Evolutionary conservation across 192 early-diverging fungal species (phyloP).

Genomic region (Mortierella antarctica): DNA sequence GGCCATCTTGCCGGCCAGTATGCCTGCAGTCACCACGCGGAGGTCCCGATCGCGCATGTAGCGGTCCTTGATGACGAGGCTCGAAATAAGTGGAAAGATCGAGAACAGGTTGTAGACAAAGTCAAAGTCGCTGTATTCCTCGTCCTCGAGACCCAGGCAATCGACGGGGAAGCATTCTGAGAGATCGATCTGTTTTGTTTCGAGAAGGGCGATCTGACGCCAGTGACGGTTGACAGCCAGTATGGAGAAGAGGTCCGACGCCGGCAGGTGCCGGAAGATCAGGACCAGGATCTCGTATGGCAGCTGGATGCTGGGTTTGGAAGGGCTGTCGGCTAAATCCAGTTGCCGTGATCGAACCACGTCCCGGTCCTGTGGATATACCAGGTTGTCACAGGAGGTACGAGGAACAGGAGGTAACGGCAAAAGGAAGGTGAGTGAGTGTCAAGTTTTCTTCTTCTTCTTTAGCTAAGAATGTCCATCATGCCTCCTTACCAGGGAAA

Average conservation of each 20-base stretch:
- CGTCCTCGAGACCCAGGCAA: conserved; percentile 41
- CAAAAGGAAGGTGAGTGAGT: background rate
- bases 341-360: too few species aligned
- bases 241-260: conserved; percentile 41
- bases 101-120: conserved; percentile 48
- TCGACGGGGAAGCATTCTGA: conserved; percentile 44
- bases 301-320: conserved; percentile 8
- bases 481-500: background rate
- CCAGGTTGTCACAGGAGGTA: background rate
- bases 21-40: conserved; percentile 50
- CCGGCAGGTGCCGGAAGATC: conserved; percentile 38
- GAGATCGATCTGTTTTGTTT: conserved; percentile 44
- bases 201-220: conserved; percentile 39
- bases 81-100: conserved; percentile 40
- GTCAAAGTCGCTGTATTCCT: conserved; percentile 45
- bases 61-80: conserved; percentile 48
- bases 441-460: too few species aligned
- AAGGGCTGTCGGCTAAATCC: background rate
- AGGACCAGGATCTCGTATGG: conserved; percentile 40
- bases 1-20: conserved; percentile 47
- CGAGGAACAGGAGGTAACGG: background rate
- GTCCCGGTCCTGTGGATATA: too few species aligned
- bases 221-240: conserved; percentile 38
- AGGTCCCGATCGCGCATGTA: conserved; percentile 43
- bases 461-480: background rate